These are phyloP conservation scores for Pleurotus eryngii DNA, from an alignment of 768 basidiomycete species.

Conservation along the genomic window DNA sequence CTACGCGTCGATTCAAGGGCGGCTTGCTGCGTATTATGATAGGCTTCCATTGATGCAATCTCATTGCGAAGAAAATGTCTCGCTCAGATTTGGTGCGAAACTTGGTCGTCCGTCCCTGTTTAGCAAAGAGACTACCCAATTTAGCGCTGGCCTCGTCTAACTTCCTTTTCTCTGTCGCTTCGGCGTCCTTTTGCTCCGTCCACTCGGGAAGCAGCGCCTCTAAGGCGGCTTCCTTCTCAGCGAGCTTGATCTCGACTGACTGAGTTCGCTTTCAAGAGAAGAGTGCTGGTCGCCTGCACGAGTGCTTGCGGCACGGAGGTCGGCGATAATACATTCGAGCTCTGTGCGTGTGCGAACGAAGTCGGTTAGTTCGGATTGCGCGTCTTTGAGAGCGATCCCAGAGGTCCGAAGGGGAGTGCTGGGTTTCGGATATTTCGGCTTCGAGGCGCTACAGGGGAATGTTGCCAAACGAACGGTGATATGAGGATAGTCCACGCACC, in stretches of 20 bases:
- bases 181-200: slow-evolving; percentile 51
- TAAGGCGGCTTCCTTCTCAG: slow-evolving; percentile 58
- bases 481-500: slow-evolving; percentile 38
- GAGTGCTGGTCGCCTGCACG: slow-evolving; percentile 63
- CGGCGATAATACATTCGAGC: slow-evolving; percentile 77
- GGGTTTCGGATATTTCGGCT: slow-evolving; percentile 63
- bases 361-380: slow-evolving; percentile 82
- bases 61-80: slow-evolving; percentile 81
- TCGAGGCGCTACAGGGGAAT: slow-evolving; percentile 59
- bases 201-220: slow-evolving; percentile 68
- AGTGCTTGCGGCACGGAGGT: slow-evolving; percentile 65
- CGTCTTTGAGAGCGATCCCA: slow-evolving; percentile 65
- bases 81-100: slow-evolving; percentile 83
- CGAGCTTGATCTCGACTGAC: slow-evolving; percentile 57
- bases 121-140: slow-evolving; percentile 76
- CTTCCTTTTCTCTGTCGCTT: slow-evolving; percentile 54
- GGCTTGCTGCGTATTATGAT: slow-evolving; percentile 49
- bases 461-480: too few relatives aligned
- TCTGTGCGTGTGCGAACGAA: slow-evolving; percentile 83
- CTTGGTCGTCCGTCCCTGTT: slow-evolving; percentile 84
- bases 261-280: slow-evolving; percentile 63
- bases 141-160: slow-evolving; percentile 75
- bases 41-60: slow-evolving; percentile 64
- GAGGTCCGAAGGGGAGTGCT: slow-evolving; percentile 71
- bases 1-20: slow-evolving; percentile 51